Evolutionary conservation across 345 rosid genomes (phyloP).

Genomic region (Salix brachista): DNA sequence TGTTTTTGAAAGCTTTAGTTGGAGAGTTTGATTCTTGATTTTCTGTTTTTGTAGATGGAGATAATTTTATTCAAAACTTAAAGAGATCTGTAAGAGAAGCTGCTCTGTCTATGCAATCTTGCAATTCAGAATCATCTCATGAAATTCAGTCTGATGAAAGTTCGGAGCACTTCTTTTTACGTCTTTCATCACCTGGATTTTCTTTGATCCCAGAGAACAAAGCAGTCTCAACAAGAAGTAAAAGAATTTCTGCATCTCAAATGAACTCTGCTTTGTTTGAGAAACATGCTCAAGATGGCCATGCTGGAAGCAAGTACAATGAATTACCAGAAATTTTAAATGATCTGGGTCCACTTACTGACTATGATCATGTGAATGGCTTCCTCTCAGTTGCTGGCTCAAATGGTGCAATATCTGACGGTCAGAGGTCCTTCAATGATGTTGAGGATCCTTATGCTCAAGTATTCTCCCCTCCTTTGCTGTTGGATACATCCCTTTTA

Average conservation of each 20-base stretch:
- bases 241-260: slow-evolving; percentile 48
- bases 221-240: slow-evolving; percentile 44
- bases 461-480: slow-evolving; percentile 88
- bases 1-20: slow-evolving; percentile 9
- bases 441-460: slow-evolving; percentile 60
- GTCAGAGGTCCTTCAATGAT: slow-evolving; percentile 55
- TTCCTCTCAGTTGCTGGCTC: slow-evolving; percentile 61
- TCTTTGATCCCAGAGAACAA: slow-evolving; percentile 52
- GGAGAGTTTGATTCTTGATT: slow-evolving; percentile 12
- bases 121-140: slow-evolving; percentile 62
- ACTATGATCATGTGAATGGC: slow-evolving; percentile 65
- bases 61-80: slow-evolving; percentile 58
- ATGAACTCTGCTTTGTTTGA: slow-evolving; percentile 45
- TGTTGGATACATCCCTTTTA: slow-evolving; percentile 68
- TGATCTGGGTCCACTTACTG: slow-evolving; percentile 60
- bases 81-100: slow-evolving; percentile 94
- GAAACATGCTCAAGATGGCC: slow-evolving; percentile 40
- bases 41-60: slow-evolving; percentile 56
- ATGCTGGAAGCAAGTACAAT: slow-evolving; percentile 46
- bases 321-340: slow-evolving; percentile 55
- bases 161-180: slow-evolving; percentile 82
- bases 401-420: slow-evolving; percentile 52
- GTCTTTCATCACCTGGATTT: slow-evolving; percentile 57
- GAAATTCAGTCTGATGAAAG: slow-evolving; percentile 71
- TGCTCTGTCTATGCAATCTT: slow-evolving; percentile 58